Evolutionary conservation across 192 early-diverging fungal species (phyloP), one percentile per base, ranked within the genome.

Genomic region (Backusella tuberculispora): DNA sequence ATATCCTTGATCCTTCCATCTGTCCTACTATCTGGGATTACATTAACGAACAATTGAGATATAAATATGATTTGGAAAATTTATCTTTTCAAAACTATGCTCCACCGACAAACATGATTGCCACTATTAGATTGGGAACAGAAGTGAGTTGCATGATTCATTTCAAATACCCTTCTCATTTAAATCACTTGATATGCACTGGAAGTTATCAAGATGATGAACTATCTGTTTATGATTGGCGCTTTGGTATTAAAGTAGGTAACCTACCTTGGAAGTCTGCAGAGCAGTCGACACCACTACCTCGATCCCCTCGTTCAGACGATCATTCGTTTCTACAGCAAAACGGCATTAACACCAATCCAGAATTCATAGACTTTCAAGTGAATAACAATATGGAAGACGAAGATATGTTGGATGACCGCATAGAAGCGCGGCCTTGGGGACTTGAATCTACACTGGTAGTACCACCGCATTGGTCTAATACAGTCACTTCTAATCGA

Each of bases 171-270:
- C 76, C 68, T 19, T 41, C 76, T 7, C 42, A 50, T 53, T 34
- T 77, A n/a, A 77, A 77, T 42, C 76, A 77, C 45, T 65, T 77
- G 5, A 77, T 77, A 6, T 70, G 69, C 1, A 77, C 70, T 50
- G 76, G 76, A 26, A 72, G 69, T 26, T 72, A 65, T 21, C 53
- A 65, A 44, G 64, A 60, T 43, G 76, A 74, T 48, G 76, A 81
- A 6, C 40, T 81, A 13, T 69, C 75, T 21, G 47, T 81, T 44
- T 81, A 74, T 19, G 79, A 81, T 65, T 81, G 79, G 79, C 75
- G 79, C 4, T 76, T 77, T 71, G 79, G 79, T n/a, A 40, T 76
- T 7, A 76, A 73, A 48, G 72, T 76, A 5, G 79, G 79, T 10
- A 65, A 38, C 0, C 40, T 81, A 48, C 79, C 75, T 14, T 76